Base-by-base conservation (phyloP, 169 alveolate species). In the Babesia bigemina region DNA sequence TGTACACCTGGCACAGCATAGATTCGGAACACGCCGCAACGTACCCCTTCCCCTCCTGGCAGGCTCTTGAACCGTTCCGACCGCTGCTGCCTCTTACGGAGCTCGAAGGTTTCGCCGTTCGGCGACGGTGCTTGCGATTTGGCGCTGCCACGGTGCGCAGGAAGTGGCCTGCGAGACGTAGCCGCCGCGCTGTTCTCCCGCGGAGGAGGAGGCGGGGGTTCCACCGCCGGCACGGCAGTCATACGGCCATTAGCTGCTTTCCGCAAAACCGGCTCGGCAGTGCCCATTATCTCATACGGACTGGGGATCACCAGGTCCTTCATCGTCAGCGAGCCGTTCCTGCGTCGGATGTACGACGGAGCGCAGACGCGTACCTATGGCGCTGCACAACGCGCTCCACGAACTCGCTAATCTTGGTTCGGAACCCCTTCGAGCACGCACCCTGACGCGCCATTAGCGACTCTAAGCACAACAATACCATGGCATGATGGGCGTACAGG, bases 291-390 rank as follows among this genome's bases (percentile, higher is more conserved):
- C 45, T 52, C 63, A 0, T 75, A 79, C 8, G 71, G 22, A 22
- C 61, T 77, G 26, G 75, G 69, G 57, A 77, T 77, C 13, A 56
- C 52, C 67, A 77, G 45, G 57, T 77, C 86, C 16, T 50, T 70
- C 45, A 19, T 13, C 2, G 45, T 67, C 36, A 77, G 39, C 2
- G 63, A 12, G 17, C 86, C 86, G 13, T 14, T 42, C 58, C 86
- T 77, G 59, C 26, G 39, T 7, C 12, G 45, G 22, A 57, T 70
- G 44, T 16, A 21, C 2, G 11, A 3, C 24, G 44, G 19, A n/a
- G 10, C 10, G 49, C 16, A 2, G 0, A n/a, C 14, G n/a, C 60
- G 6, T 21, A 77, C 86, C 86, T 79, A 63, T 66, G 59, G 22
- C 49, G 28, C 49, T 70, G 33, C 61, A 71, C 55, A 13, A 79